phyloP scores from a whole-genome alignment of 2,329 filamentous ascomycete species.

The Phoma sp. region DNA sequence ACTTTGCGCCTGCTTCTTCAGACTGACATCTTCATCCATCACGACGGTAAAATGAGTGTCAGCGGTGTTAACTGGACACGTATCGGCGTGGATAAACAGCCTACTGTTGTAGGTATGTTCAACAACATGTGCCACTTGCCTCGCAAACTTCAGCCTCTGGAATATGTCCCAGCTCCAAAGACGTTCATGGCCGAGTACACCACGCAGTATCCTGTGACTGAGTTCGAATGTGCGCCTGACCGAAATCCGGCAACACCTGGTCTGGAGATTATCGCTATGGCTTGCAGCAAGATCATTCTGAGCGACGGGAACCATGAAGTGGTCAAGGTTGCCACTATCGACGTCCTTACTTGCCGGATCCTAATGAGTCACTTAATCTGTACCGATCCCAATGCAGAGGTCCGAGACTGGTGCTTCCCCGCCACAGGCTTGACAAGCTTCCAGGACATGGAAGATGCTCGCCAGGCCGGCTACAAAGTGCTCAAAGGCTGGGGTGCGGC shows the following conservation, averaged over 20 bases:
- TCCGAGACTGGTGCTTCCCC: slow-evolving; percentile 35
- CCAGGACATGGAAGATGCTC: slow-evolving; percentile 34
- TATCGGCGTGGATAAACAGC: slow-evolving; percentile 31
- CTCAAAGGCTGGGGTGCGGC: slow-evolving; percentile 44
- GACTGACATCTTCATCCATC: slow-evolving; percentile 34
- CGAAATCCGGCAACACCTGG: slow-evolving; percentile 17
- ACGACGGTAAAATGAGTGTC: slow-evolving; percentile 34
- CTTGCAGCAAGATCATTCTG: slow-evolving; percentile 40
- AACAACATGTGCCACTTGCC: slow-evolving; percentile 38
- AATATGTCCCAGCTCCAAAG: slow-evolving; percentile 37
- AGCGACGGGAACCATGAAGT: slow-evolving; percentile 30
- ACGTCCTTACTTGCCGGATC: slow-evolving; percentile 39
- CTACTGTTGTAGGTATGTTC: slow-evolving; percentile 27
- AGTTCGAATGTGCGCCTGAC: slow-evolving; percentile 33
- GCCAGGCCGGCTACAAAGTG: slow-evolving; percentile 37
- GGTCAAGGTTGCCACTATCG: slow-evolving; percentile 43
- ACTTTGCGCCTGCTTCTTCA: slow-evolving; percentile 39
- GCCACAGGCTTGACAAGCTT: slow-evolving; percentile 35
- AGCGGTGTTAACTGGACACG: slow-evolving; percentile 35
- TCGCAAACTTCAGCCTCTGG: slow-evolving; percentile 27
- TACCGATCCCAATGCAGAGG: slow-evolving; percentile 25
- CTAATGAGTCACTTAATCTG: slow-evolving; percentile 43
- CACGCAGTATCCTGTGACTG: slow-evolving; percentile 19
- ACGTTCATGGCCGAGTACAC: slow-evolving; percentile 32
- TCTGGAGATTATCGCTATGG: slow-evolving; percentile 31